Conservation (phyloP, 2,329 filamentous ascomycete species). For the Laburnicola sp. region DNA sequence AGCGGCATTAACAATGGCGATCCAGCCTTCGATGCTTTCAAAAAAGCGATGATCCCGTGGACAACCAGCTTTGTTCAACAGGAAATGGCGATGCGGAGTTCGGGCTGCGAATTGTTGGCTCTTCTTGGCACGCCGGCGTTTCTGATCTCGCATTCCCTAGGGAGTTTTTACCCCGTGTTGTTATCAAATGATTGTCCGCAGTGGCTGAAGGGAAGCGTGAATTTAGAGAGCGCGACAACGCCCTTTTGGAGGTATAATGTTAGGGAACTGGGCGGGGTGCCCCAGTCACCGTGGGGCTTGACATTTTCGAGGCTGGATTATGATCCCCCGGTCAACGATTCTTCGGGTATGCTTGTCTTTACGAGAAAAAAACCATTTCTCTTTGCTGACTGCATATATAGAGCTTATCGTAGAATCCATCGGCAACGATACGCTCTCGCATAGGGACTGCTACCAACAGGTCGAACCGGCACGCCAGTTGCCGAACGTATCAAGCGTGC, state of each 20-base stretch:
- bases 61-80: slow-evolving; percentile 21
- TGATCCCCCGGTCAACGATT: too few relatives aligned
- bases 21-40: slow-evolving; percentile 25
- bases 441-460: slow-evolving; percentile 27
- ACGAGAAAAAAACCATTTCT: too few relatives aligned
- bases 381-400: neutral
- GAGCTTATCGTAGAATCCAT: slow-evolving; percentile 14
- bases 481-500: slow-evolving; percentile 31
- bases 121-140: slow-evolving; percentile 21
- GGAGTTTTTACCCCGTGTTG: slow-evolving; percentile 25
- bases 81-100: slow-evolving; percentile 23
- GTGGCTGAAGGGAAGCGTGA: slow-evolving; percentile 26
- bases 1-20: slow-evolving; percentile 20
- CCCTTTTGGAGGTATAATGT: slow-evolving; percentile 20
- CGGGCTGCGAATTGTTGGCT: slow-evolving; percentile 20
- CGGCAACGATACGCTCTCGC: slow-evolving; percentile 20
- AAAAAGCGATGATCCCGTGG: slow-evolving; percentile 18
- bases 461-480: slow-evolving; percentile 21
- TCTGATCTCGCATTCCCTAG: slow-evolving; percentile 24
- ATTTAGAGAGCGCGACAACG: slow-evolving; percentile 25
- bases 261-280: slow-evolving; percentile 15
- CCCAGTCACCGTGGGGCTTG: slow-evolving; percentile 24
- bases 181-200: slow-evolving; percentile 28
- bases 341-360: too few relatives aligned
- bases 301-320: slow-evolving; percentile 13